Evolutionary conservation across 768 basidiomycete genomes (phyloP).

Genomic region (Russula ochroleuca): DNA sequence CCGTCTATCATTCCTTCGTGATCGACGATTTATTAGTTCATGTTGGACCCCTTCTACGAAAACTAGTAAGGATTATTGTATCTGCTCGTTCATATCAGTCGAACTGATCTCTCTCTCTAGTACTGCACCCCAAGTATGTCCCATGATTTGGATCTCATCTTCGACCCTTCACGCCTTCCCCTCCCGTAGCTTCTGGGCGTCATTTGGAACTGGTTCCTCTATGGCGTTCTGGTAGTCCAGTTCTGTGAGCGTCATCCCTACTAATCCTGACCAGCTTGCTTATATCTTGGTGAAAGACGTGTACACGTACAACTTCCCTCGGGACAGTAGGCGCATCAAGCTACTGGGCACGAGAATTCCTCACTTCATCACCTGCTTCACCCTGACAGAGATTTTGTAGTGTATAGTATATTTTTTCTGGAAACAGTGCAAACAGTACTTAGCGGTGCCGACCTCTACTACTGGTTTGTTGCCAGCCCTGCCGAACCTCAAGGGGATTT

Average conservation of each 20-base stretch:
- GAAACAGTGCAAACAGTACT: conserved; percentile 32
- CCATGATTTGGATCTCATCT: background rate
- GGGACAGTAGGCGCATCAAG: conserved; percentile 4
- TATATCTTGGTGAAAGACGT: conserved; percentile 4
- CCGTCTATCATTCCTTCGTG: background rate
- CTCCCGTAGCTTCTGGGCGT: conserved; percentile 1
- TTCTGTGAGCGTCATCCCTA: conserved; percentile 29
- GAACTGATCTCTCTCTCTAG: background rate
- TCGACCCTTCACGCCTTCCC: background rate
- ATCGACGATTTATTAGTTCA: too few species aligned
- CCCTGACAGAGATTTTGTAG: conserved; percentile 17
- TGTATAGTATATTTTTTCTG: conserved; percentile 30
- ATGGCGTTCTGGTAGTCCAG: conserved; percentile 33
- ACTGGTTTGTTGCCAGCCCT: background rate
- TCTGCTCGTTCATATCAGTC: background rate
- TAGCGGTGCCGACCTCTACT: conserved; percentile 31
- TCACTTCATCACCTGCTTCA: background rate
- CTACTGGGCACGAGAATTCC: background rate
- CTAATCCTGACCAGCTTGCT: background rate
- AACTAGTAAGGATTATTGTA: background rate
- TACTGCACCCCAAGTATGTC: conserved; percentile 8
- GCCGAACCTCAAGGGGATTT: too few species aligned
- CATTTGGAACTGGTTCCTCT: conserved; percentile 32
- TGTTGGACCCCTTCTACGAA: too few species aligned
- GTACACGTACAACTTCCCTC: conserved; percentile 19